Conservation (phyloP, 140 eudicot species). For the Oenanthe javanica region DNA sequence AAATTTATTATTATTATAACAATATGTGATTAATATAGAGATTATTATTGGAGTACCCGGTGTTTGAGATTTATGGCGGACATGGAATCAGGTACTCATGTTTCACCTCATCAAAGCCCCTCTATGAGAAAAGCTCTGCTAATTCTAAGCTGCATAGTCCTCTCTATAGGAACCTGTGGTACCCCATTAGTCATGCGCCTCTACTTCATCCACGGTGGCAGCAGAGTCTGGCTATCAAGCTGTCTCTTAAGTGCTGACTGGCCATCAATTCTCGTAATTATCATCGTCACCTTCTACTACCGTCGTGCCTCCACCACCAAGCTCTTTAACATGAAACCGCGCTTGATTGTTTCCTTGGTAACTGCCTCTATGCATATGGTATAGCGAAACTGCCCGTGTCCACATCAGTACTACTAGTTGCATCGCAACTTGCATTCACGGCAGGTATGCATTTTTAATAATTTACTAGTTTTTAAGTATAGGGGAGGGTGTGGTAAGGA, state of each 20-base stretch:
- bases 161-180: not conserved
- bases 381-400: slow-evolving; percentile 43
- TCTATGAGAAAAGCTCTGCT: not conserved
- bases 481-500: too few species aligned
- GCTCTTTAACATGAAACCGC: slow-evolving; percentile 18
- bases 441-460: too few species aligned
- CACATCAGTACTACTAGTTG: slow-evolving; percentile 34
- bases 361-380: slow-evolving; percentile 39
- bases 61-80: not conserved
- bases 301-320: slow-evolving; percentile 19
- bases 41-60: too few species aligned
- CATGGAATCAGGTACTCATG: not conserved
- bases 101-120: not conserved
- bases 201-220: not conserved
- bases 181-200: not conserved
- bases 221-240: slow-evolving; percentile 29
- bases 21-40: too few species aligned
- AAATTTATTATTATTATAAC: too few species aligned
- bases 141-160: not conserved
- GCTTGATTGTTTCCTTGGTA: slow-evolving; percentile 17
- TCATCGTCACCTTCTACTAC: slow-evolving; percentile 17
- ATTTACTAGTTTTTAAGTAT: too few species aligned
- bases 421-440: slow-evolving; percentile 43
- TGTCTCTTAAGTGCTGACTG: slow-evolving; percentile 39
- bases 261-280: slow-evolving; percentile 30